These are phyloP conservation scores for Rubia occidens DNA, from an alignment of 305 asterid genomes.

Conservation along the genomic window DNA sequence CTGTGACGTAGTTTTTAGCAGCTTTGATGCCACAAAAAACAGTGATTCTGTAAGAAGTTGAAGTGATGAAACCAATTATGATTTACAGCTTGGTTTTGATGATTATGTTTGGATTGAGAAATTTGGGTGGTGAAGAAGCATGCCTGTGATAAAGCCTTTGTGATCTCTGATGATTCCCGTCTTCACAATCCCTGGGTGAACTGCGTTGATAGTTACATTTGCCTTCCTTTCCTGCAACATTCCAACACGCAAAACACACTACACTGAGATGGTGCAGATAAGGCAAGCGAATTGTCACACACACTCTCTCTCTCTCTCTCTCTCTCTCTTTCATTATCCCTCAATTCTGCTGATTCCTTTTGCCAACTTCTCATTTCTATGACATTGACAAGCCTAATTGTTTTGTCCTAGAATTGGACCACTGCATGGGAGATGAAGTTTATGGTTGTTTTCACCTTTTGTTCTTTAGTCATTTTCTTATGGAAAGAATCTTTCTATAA, in stretches of 20 bases:
- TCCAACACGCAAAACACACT: conserved; percentile 14
- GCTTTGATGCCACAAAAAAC: conserved; percentile 79
- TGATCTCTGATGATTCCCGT: conserved; percentile 87
- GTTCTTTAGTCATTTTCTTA: neutral
- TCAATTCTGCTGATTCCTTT: neutral
- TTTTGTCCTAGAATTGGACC: conserved; percentile 1
- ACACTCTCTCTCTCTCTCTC: no score
- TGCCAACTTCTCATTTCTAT: neutral
- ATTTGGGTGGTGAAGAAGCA: conserved; percentile 16
- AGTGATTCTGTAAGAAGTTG: conserved; percentile 53
- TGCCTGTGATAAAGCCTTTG: conserved; percentile 95
- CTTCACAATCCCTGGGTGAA: conserved; percentile 89
- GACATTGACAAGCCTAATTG: neutral
- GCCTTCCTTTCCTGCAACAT: conserved; percentile 65
- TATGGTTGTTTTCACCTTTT: conserved; percentile 1
- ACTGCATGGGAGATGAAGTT: neutral
- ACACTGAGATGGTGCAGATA: neutral
- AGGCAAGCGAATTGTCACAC: conserved; percentile 9
- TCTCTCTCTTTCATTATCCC: neutral
- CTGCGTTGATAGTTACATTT: conserved; percentile 81
- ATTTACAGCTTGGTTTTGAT: neutral
- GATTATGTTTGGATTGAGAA: neutral
- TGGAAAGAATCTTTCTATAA: neutral
- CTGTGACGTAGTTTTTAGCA: conserved; percentile 90
- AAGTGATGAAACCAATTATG: neutral